Evolutionary conservation across 2,329 filamentous ascomycete genomes (phyloP).

Genomic region (Ambrosiella cleistominuta): DNA sequence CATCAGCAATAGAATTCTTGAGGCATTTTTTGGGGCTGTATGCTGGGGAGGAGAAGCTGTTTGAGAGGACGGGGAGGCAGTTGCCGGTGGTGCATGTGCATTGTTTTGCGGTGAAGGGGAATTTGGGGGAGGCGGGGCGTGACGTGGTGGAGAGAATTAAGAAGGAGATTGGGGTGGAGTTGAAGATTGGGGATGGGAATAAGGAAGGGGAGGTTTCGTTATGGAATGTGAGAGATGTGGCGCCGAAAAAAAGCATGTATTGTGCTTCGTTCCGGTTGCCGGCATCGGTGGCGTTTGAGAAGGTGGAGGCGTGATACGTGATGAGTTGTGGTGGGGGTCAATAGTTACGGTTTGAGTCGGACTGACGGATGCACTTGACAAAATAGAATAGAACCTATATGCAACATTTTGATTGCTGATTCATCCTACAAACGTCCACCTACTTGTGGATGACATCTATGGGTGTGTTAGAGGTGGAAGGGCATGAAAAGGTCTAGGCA

Average conservation of each 20-base stretch:
- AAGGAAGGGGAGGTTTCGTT: constrained; percentile 35
- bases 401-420: no score
- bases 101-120: constrained; percentile 70
- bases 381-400: no score
- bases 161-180: constrained; percentile 23
- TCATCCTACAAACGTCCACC: no score
- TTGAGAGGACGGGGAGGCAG: constrained; percentile 40
- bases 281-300: constrained; percentile 59
- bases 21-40: constrained; percentile 61
- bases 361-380: no score
- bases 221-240: constrained; percentile 66
- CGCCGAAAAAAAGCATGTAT: constrained; percentile 91
- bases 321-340: no score
- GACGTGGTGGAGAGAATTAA: constrained; percentile 28
- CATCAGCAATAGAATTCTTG: constrained; percentile 72
- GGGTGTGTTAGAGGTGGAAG: no score
- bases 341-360: no score
- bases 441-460: no score
- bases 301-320: constrained; percentile 10
- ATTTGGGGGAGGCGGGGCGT: constrained; percentile 45
- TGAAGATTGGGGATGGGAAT: constrained; percentile 27
- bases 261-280: constrained; percentile 86
- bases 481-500: no score
- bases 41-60: constrained; percentile 47
- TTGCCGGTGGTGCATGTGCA: constrained; percentile 85